Evolutionary conservation across 106 monocot genomes (phyloP).

Genomic region (Posidonia australis): DNA sequence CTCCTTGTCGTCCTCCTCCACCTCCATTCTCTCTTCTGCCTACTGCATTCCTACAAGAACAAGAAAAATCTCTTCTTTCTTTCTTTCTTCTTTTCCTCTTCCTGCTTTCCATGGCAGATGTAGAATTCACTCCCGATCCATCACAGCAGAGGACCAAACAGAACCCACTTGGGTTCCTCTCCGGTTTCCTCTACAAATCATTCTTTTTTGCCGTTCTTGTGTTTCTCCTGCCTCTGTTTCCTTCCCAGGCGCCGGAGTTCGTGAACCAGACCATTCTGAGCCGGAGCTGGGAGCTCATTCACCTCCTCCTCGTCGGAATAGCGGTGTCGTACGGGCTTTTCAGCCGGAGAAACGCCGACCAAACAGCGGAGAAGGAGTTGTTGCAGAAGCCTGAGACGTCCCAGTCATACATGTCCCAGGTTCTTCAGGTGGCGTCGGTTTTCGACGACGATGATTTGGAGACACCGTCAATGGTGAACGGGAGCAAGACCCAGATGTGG

Average conservation of each 20-base stretch:
- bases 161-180: not conserved
- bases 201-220: slow-evolving; percentile 31
- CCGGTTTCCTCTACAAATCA: slow-evolving; percentile 33
- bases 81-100: not conserved
- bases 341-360: slow-evolving; percentile 45
- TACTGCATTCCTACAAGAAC: not conserved
- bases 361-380: slow-evolving; percentile 19
- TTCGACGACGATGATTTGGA: slow-evolving; percentile 26
- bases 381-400: not conserved
- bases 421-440: slow-evolving; percentile 22
- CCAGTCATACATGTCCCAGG: slow-evolving; percentile 15
- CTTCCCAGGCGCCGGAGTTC: slow-evolving; percentile 48
- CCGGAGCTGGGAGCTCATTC: slow-evolving; percentile 64
- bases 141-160: not conserved
- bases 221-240: slow-evolving; percentile 44
- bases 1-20: too few relatives aligned
- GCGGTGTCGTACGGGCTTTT: slow-evolving; percentile 82
- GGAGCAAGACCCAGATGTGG: slow-evolving; percentile 30
- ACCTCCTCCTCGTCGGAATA: slow-evolving; percentile 75
- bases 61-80: not conserved
- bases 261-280: slow-evolving; percentile 37
- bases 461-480: slow-evolving; percentile 4
- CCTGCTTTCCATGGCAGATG: not conserved
- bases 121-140: not conserved
- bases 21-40: not conserved